phyloP scores from a whole-genome alignment of 768 basidiomycete genomes.

The Collybia mongolica region DNA sequence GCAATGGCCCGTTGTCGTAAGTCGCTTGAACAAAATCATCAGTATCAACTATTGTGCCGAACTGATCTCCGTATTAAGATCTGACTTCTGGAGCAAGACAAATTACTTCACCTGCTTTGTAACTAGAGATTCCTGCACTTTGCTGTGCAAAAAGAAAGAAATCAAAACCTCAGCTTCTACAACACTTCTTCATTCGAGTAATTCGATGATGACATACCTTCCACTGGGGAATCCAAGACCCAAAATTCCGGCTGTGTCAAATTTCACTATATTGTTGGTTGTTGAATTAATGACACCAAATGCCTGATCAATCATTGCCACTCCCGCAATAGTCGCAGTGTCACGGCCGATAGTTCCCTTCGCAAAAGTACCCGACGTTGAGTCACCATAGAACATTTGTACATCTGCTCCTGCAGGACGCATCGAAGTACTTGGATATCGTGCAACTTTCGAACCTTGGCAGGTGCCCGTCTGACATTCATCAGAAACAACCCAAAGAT shows the following conservation, averaged over 20 bases:
- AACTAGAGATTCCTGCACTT: conserved; percentile 34
- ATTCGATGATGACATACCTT: conserved; percentile 38
- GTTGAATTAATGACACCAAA: conserved; percentile 61
- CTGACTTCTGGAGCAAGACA: not conserved
- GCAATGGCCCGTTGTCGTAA: conserved; percentile 40
- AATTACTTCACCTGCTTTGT: conserved; percentile 15
- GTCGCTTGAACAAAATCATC: conserved; percentile 36
- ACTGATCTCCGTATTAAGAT: conserved; percentile 8
- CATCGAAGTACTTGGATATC: conserved; percentile 42
- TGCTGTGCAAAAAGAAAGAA: conserved; percentile 21
- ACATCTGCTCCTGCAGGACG: conserved; percentile 34
- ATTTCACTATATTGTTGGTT: conserved; percentile 53
- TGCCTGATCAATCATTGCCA: conserved; percentile 47
- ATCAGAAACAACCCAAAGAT: conserved; percentile 65
- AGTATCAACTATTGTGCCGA: conserved; percentile 23
- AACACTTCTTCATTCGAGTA: too few species aligned
- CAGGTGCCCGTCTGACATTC: conserved; percentile 42
- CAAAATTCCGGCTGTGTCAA: conserved; percentile 59
- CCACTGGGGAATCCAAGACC: conserved; percentile 68
- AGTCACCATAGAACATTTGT: conserved; percentile 62
- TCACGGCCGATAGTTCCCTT: conserved; percentile 55
- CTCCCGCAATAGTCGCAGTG: conserved; percentile 49
- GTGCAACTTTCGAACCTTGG: conserved; percentile 28
- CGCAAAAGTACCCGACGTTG: conserved; percentile 60
- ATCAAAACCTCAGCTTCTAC: conserved; percentile 1